Base-by-base conservation (phyloP, 1,139 yeast genomes). In the Arxiozyma slooffiae region DNA sequence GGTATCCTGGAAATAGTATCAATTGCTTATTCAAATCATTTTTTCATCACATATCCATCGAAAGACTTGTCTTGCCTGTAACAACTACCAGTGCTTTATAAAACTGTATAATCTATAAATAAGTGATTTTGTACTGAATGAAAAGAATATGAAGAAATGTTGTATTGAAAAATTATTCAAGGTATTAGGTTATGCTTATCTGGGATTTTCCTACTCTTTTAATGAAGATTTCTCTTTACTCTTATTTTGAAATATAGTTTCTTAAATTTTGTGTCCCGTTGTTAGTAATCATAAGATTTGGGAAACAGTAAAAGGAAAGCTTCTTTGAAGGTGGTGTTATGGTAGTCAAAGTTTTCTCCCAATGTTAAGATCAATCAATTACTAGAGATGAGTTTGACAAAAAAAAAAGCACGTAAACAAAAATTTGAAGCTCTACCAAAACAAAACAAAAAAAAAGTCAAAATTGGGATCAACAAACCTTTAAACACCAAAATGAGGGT, bases 1-100 rank as follows among this genome's bases (percentile, higher is more conserved):
- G 44, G 17, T 52, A 48, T n/a, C 55, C 52, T 11, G 53, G 53
- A 23, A 63, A 47, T 40, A 53, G 56, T 60, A 63, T 54, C 20
- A 62, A 58, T 3, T 61, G 57, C 4, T 56, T 48, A 47, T 58
- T 62, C 22, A 55, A 50, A 16, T 54, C 54, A 7, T 52, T 49
- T 3, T 48, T 30, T 59, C 64, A 48, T 64, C 55, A 34, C 53
- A 52, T 8, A 64, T 63, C 64, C 68, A 72, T 53, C 76, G 59
- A 59, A 85, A 85, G 0, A 94, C 81, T 66, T 90, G 97, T 0
- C 97, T 97, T 63, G 96, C 87, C 51, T 95, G 75, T 41, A 90
- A 73, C n/a, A 30, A n/a, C 40, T 21, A 45, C 38, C 11, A 20
- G 11, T 14, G 38, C 7, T 18, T 39, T 34, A 30, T 26, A n/a